These are phyloP conservation scores for Haplosporangium gracile DNA, from an alignment of 192 early-diverging fungal species.

Conservation along the genomic window DNA sequence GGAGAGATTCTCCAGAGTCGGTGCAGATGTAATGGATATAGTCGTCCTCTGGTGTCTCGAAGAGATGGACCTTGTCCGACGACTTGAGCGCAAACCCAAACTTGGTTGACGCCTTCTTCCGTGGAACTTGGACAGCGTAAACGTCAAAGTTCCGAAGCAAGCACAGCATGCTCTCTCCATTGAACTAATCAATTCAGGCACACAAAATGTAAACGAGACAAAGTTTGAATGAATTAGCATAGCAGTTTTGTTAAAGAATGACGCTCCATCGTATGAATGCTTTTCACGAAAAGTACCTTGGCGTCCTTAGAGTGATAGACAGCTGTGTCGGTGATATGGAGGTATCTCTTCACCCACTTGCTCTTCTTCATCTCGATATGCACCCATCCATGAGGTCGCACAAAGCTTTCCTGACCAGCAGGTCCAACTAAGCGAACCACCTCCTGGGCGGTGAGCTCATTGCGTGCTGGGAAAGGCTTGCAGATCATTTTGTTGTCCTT, in stretches of 20 bases:
- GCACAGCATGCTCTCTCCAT: constrained; percentile 61
- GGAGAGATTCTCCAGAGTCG: constrained; percentile 72
- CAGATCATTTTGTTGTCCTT: constrained; percentile 82
- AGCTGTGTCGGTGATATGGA: constrained; percentile 73
- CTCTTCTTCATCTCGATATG: constrained; percentile 84
- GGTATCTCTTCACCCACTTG: constrained; percentile 88
- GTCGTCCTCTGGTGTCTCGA: constrained; percentile 87
- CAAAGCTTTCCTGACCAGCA: constrained; percentile 41
- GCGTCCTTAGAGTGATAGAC: constrained; percentile 78
- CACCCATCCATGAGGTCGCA: constrained; percentile 68
- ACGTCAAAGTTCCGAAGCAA: constrained; percentile 84
- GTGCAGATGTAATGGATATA: constrained; percentile 82
- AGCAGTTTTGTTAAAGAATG: constrained; percentile 5
- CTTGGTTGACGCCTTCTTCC: constrained; percentile 79
- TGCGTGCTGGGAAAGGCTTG: constrained; percentile 78
- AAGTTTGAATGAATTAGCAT: constrained; percentile 6
- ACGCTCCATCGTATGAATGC: not conserved
- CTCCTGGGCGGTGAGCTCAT: constrained; percentile 72
- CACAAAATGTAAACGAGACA: not conserved
- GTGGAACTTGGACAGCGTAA: constrained; percentile 79
- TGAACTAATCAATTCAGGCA: constrained; percentile 23
- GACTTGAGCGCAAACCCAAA: constrained; percentile 91
- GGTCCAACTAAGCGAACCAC: constrained; percentile 47
- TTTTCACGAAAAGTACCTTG: constrained; percentile 61
- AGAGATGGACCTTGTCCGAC: constrained; percentile 79